Conservation (phyloP, 1,139 yeast genomes). For the Suhomyces guaymorum region DNA sequence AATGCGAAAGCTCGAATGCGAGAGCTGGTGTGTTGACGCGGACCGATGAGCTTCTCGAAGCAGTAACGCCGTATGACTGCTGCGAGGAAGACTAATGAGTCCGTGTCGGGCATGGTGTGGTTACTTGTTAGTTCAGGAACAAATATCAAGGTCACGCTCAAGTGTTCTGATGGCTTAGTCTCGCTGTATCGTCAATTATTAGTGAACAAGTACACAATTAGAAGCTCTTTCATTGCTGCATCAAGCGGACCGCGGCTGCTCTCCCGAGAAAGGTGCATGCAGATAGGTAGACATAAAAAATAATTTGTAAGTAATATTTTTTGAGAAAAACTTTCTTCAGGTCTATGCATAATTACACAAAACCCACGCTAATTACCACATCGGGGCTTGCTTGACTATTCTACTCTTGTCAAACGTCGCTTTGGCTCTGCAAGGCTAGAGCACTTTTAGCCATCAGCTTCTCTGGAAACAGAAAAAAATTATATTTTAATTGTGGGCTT, state of each 20-base stretch:
- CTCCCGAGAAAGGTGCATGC: slow-evolving; percentile 4
- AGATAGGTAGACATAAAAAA: neutral
- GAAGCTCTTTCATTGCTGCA: slow-evolving; percentile 1
- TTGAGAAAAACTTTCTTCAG: too few species aligned
- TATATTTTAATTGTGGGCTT: neutral
- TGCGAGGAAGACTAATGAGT: neutral
- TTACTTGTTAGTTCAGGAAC: neutral
- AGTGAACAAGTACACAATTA: neutral
- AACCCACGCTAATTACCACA: neutral
- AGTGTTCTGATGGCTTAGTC: neutral
- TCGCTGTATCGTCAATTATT: neutral
- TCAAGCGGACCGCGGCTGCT: slow-evolving; percentile 1
- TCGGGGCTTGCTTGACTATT: neutral
- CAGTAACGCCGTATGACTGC: neutral
- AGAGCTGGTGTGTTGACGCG: neutral
- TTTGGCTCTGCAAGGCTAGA: neutral
- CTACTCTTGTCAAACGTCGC: neutral
- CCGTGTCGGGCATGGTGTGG: neutral
- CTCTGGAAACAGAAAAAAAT: too few species aligned
- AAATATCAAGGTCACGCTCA: neutral
- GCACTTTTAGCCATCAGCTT: neutral
- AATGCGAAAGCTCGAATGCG: neutral
- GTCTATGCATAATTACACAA: neutral
- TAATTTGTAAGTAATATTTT: neutral
- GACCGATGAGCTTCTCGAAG: neutral